Conservation (phyloP, 345 rosid genomes). For the Clausena lansium region DNA sequence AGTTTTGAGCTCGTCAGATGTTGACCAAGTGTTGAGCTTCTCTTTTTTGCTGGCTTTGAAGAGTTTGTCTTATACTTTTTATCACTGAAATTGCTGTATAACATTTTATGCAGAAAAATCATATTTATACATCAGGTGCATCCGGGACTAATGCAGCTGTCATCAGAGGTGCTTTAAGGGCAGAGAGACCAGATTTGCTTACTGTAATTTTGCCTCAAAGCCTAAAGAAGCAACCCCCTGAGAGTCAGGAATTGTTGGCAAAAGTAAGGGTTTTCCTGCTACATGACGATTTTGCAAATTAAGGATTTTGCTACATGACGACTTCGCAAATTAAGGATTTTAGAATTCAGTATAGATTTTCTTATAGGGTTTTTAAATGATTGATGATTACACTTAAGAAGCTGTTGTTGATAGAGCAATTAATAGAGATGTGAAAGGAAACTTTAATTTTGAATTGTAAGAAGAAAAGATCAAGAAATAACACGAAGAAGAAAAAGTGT, state of each 20-base stretch:
- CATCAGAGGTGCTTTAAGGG: constrained; percentile 96
- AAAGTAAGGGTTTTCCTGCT: constrained; percentile 53
- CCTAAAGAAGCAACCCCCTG: constrained; percentile 89
- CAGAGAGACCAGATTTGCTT: constrained; percentile 89
- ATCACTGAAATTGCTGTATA: constrained; percentile 18
- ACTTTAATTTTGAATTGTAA: not conserved
- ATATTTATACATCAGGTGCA: constrained; percentile 96
- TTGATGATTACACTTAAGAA: not conserved
- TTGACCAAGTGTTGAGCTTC: not conserved
- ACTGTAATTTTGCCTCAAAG: constrained; percentile 93
- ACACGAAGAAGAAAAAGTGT: not conserved
- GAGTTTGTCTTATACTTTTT: not conserved
- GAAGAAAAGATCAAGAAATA: not conserved
- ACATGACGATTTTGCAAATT: not conserved
- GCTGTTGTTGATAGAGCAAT: not conserved
- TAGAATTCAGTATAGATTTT: not conserved
- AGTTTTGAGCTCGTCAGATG: constrained; percentile 3
- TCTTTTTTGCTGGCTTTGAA: not conserved
- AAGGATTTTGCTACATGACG: not conserved
- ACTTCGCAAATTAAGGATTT: not conserved
- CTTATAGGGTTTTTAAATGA: not conserved
- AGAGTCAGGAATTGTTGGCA: constrained; percentile 87
- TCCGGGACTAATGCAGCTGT: constrained; percentile 98
- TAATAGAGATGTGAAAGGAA: not conserved
- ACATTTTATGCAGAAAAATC: constrained; percentile 78